phyloP scores from a whole-genome alignment of 2,329 filamentous ascomycete species.

The Arachnopeziza araneosa region DNA sequence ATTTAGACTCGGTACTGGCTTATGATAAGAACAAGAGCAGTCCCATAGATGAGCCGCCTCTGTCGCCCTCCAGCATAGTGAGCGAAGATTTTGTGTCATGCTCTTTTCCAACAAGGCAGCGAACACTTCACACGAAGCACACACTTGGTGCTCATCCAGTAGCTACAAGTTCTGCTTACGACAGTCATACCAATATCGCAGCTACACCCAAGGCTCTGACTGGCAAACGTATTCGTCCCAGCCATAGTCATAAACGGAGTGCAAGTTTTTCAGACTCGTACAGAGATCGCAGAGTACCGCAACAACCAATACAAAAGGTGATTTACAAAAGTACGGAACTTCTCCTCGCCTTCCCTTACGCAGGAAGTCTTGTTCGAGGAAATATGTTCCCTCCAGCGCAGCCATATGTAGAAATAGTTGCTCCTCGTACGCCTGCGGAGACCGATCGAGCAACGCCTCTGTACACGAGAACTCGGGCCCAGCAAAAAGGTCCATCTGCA shows the following conservation, averaged over 20 bases:
- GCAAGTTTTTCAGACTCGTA: conserved; percentile 84
- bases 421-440: conserved; percentile 42
- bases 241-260: conserved; percentile 69
- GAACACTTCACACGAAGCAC: conserved; percentile 38
- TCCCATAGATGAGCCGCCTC: conserved; percentile 29
- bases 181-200: conserved; percentile 46
- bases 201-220: conserved; percentile 52
- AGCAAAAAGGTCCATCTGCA: conserved; percentile 47
- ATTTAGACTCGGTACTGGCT: conserved; percentile 43
- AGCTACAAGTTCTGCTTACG: conserved; percentile 44
- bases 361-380: conserved; percentile 81
- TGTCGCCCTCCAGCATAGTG: conserved; percentile 51
- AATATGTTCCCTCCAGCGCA: conserved; percentile 78
- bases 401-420: conserved; percentile 67
- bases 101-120: conserved; percentile 52
- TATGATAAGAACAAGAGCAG: conserved; percentile 14
- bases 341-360: conserved; percentile 60
- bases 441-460: conserved; percentile 49
- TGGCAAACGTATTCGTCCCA: conserved; percentile 54
- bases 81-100: conserved; percentile 59
- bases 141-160: conserved; percentile 51
- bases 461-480: conserved; percentile 34
- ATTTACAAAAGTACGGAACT: conserved; percentile 51
- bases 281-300: conserved; percentile 53
- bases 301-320: conserved; percentile 39